Percentiles rank a stretch among this genome's conserved stretches.
Conservation (phyloP, 306 rosid genomes). For the Ammopiptanthus mongolicus region DNA sequence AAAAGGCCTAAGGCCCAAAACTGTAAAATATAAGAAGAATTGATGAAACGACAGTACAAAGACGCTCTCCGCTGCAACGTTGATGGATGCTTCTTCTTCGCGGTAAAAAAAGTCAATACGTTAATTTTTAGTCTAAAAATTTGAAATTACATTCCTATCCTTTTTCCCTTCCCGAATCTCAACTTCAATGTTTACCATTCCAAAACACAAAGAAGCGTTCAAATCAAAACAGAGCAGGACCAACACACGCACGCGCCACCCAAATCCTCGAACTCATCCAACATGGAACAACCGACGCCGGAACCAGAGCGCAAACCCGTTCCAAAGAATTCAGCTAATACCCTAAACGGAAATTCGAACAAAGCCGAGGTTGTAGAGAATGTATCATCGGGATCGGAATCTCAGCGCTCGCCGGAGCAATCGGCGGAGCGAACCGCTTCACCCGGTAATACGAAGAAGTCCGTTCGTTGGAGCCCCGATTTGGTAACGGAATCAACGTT, state of each 20-base stretch:
- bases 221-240: not conserved
- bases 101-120: not conserved
- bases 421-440: conserved; percentile 15
- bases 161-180: not conserved
- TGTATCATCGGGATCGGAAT: not conserved
- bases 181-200: not conserved
- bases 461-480: conserved; percentile 84
- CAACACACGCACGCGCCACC: not conserved
- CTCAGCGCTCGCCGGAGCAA: not conserved
- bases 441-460: conserved; percentile 48
- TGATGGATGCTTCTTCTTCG: too few species aligned
- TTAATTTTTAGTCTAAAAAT: not conserved
- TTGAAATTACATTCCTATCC: not conserved
- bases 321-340: conserved; percentile 15
- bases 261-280: not conserved
- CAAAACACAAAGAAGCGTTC: not conserved
- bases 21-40: too few species aligned
- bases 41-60: too few species aligned
- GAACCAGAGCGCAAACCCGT: conserved; percentile 23
- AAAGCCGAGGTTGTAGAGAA: not conserved
- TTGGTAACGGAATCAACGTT: conserved; percentile 60
- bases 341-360: not conserved
- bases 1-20: too few species aligned
- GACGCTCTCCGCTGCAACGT: not conserved
- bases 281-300: conserved; percentile 41